Base-by-base conservation (phyloP, 73 alveolate genomes). In the Strombidium stylifer region DNA sequence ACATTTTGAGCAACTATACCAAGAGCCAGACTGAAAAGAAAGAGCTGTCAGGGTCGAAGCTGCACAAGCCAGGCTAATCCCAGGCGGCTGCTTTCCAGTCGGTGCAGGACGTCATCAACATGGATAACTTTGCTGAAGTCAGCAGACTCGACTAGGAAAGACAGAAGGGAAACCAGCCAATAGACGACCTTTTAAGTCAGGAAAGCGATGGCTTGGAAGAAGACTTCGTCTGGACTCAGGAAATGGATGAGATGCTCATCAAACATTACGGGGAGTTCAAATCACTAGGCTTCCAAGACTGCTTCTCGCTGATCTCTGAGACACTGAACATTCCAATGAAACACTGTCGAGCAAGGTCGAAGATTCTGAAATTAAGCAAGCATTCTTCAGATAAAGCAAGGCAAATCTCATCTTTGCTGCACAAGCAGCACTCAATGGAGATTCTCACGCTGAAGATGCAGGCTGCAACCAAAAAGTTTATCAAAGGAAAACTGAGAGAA, bases 231-330 rank as follows among this genome's bases (percentile, higher is more conserved):
- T 88, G 97, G 97, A 62, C 90, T 0, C 73, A 56, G 49, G 81
- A 78, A 24, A 87, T 78, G 40, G 97, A 88, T 56, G 70, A 67
- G 35, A 61, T 74, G 4, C 48, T 88, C 18, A 75, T 81, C 16
- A 83, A 78, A 20, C 77, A 88, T 49, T 88, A 68, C 54, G 88
- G 72, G 26, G 48, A 69, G 26, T 88, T 76, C 55, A 70, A 83
- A 30, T 87, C 64, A 21, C 53, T 80, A 19, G 82, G 57, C 6
- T 26, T 7, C 1, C 44, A 35, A 16, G 16, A 36, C 26, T 74
- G 71, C n/a, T 75, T 78, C 35, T 52, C 56, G 20, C 50, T 88
- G 18, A 58, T 88, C 26, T 20, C 52, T n/a, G 66, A 84, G 3
- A 57, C 84, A 11, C 51, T 54, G 21, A 62, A 72, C 0, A 88